These are phyloP conservation scores for Saccharomyces mikatae DNA, from an alignment of 805 yeast species.

Conservation along the genomic window DNA sequence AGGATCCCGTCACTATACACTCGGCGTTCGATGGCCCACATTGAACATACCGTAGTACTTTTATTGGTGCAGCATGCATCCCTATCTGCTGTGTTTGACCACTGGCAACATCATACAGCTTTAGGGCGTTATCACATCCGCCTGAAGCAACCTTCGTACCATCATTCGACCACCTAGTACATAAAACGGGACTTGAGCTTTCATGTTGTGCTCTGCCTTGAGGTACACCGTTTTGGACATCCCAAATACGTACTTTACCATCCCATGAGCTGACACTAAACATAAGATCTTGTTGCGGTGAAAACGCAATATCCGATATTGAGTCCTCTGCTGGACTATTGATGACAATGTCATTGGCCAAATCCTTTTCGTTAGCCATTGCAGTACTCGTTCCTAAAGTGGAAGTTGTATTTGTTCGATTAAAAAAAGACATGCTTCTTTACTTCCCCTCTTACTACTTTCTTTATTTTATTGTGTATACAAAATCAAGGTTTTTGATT, in stretches of 20 bases:
- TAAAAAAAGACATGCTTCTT: slow-evolving; percentile 19
- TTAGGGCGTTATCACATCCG: slow-evolving; percentile 84
- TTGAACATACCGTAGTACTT: slow-evolving; percentile 63
- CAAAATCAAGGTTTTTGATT: not conserved
- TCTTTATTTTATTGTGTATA: not conserved
- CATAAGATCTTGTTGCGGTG: slow-evolving; percentile 75
- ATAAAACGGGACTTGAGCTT: slow-evolving; percentile 80
- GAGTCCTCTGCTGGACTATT: slow-evolving; percentile 89
- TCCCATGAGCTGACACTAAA: slow-evolving; percentile 87
- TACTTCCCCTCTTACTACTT: not conserved
- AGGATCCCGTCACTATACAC: slow-evolving; percentile 84
- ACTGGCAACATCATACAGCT: slow-evolving; percentile 69
- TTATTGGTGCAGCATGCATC: slow-evolving; percentile 74
- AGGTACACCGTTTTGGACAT: slow-evolving; percentile 68
- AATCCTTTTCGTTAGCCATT: slow-evolving; percentile 28
- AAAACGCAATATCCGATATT: slow-evolving; percentile 72
- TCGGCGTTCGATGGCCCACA: slow-evolving; percentile 75
- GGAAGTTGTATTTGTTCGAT: slow-evolving; percentile 6
- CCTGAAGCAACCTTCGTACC: slow-evolving; percentile 85
- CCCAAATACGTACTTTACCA: slow-evolving; percentile 87
- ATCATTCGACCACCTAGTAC: slow-evolving; percentile 76
- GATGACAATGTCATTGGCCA: slow-evolving; percentile 62
- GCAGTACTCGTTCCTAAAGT: slow-evolving; percentile 16
- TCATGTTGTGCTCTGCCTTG: slow-evolving; percentile 86
- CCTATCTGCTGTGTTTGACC: slow-evolving; percentile 85